Percentiles rank a stretch among this genome's conserved stretches.
Evolutionary conservation across 345 rosid genomes (phyloP).

Genomic region (Viola odorata): DNA sequence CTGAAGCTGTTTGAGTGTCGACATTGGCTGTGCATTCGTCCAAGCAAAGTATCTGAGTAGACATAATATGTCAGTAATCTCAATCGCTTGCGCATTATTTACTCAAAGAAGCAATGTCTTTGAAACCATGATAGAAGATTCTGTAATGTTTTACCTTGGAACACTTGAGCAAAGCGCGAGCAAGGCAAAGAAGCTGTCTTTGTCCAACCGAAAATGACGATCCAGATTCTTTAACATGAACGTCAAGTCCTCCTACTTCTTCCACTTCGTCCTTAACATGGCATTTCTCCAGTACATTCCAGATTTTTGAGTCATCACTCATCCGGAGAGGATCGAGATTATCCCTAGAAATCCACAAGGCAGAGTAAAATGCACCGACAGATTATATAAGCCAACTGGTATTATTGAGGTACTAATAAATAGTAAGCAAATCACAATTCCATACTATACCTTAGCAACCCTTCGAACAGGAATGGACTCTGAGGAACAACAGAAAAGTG

Average conservation of each 20-base stretch:
- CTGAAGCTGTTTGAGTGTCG: constrained; percentile 66
- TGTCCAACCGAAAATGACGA: constrained; percentile 76
- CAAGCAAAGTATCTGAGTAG: constrained; percentile 70
- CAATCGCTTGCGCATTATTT: too few relatives aligned
- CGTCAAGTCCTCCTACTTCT: constrained; percentile 68
- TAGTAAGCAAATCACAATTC: neutral
- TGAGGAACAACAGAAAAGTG: constrained; percentile 82
- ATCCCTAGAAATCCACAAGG: constrained; percentile 39
- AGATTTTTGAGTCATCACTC: constrained; percentile 52
- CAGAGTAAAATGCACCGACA: neutral
- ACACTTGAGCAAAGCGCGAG: constrained; percentile 83
- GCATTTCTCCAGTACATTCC: constrained; percentile 68
- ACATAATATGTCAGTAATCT: constrained; percentile 1
- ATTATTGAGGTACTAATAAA: neutral
- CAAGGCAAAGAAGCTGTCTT: constrained; percentile 90
- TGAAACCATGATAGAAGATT: too few relatives aligned
- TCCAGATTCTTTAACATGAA: constrained; percentile 57
- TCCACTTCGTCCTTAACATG: constrained; percentile 77
- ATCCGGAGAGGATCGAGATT: constrained; percentile 69
- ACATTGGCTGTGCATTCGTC: constrained; percentile 92
- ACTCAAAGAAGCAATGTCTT: too few relatives aligned
- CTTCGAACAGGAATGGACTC: constrained; percentile 82
- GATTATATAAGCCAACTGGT: neutral
- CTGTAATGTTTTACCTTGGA: constrained; percentile 50
- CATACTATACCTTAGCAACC: constrained; percentile 55